Base-by-base conservation (phyloP, 2,329 filamentous ascomycete genomes). In the Monosporascus sp. region DNA sequence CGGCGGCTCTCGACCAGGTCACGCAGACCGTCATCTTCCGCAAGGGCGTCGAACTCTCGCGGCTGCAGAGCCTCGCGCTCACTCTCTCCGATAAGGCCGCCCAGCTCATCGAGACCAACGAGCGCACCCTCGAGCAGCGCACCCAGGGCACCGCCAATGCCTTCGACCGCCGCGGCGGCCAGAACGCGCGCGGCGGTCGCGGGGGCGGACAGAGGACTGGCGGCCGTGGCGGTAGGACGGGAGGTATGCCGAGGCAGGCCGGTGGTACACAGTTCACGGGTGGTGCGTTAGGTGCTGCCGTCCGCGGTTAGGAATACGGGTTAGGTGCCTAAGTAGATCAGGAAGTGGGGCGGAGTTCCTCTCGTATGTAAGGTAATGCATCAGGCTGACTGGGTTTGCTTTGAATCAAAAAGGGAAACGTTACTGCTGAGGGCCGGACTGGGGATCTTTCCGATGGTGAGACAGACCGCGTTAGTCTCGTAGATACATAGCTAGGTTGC, bases 11-110 rank as follows among this genome's bases (percentile, higher is more conserved):
- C 27, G 95, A 99, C 78, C 94, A 99, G 76, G 93, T 99, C 74
- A 97, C 95, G 66, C 86, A 89, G 62, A 95, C 90, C 49, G 90
- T 99, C 74, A 94, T 97, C 76, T 99, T 99, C 89, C 88, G 94
- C 74, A 97, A 99, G 85, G 95, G 94, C 54, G 94, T 99, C 58
- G 95, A 99, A 80, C 84, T 99, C 60, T 96, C 90, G 68, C 86
- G 95, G 63, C 84, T 99, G 60, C 94, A 99, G 77, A 96, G 90
- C 71, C 81, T 99, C 67, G 92, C 95, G 34, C 85, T 99, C 60
- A 94, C 92, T 9, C 81, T 99, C 50, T 90, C 89, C 54, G 94
- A 99, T 78, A 99, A 97, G 82, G 93, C 94, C 54, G 96, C 91
- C 69, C 85, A 87, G 50, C 86, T 99, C 55, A 96, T 97, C 68